phyloP scores from a whole-genome alignment of 1,284 basidiomycete genomes.

The Sutorius eximius region DNA sequence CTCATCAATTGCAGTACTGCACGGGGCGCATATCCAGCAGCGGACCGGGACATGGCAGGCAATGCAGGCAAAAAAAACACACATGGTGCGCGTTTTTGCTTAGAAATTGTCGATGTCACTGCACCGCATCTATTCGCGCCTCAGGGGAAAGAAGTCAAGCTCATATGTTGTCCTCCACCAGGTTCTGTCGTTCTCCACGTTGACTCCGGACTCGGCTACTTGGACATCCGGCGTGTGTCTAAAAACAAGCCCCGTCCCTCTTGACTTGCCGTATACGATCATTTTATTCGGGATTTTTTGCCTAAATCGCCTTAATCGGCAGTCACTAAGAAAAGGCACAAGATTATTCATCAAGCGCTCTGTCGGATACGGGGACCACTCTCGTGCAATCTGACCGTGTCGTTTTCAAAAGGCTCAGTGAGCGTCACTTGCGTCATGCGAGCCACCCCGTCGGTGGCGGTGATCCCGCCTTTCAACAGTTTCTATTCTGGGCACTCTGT shows the following conservation, averaged over 20 bases:
- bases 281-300: neutral
- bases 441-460: conserved; percentile 28
- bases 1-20: conserved; percentile 12
- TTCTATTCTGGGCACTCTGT: conserved; percentile 18
- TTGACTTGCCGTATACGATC: conserved; percentile 4
- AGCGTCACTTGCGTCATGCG: conserved; percentile 27
- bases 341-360: conserved; percentile 19
- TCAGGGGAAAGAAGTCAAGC: conserved; percentile 8
- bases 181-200: neutral
- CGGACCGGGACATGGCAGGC: conserved; percentile 13
- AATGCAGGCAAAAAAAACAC: conserved; percentile 17
- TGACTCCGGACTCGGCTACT: conserved; percentile 26
- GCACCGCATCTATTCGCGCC: conserved; percentile 24
- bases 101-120: conserved; percentile 16
- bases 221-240: conserved; percentile 14
- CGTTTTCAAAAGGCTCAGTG: conserved; percentile 9
- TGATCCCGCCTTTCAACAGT: conserved; percentile 23
- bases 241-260: neutral
- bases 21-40: neutral
- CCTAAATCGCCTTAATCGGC: conserved; percentile 6
- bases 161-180: conserved; percentile 6
- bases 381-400: conserved; percentile 9
- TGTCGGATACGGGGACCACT: conserved; percentile 26
- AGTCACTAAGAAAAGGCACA: conserved; percentile 16
- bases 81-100: conserved; percentile 15